Percentiles rank a stretch among this genome's conserved stretches.
Conservation (phyloP, 306 rosid genomes). For the Luffa aegyptiaca region DNA sequence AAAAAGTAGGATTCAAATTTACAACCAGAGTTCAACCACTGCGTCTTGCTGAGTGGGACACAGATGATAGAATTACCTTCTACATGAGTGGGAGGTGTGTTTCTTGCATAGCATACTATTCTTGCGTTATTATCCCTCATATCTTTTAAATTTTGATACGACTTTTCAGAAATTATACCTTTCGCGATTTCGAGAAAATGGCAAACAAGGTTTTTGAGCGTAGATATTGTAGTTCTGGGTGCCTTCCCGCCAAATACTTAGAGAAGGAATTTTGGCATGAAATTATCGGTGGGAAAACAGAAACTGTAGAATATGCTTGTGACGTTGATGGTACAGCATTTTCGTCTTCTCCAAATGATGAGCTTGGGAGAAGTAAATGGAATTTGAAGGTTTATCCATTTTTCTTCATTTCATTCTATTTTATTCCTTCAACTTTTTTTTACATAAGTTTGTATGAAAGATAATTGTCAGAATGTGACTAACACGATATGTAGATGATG, state of each 20-base stretch:
- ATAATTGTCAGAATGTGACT: neutral
- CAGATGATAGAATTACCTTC: conserved; percentile 82
- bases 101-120: neutral
- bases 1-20: conserved; percentile 83
- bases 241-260: conserved; percentile 73
- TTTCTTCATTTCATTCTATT: conserved; percentile 11
- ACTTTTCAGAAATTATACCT: conserved; percentile 69
- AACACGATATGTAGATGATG: neutral
- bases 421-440: neutral
- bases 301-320: conserved; percentile 93
- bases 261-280: conserved; percentile 97
- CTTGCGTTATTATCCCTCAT: neutral
- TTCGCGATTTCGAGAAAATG: conserved; percentile 88
- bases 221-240: conserved; percentile 71
- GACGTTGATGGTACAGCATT: conserved; percentile 98
- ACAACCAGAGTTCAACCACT: conserved; percentile 98
- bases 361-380: conserved; percentile 92
- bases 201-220: conserved; percentile 83
- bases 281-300: conserved; percentile 84
- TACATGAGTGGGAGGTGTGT: conserved; percentile 91
- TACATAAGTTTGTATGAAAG: neutral
- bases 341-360: conserved; percentile 73
- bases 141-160: conserved; percentile 23
- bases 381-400: conserved; percentile 67
- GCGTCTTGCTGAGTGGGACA: conserved; percentile 97